phyloP scores from a whole-genome alignment of 2,329 filamentous ascomycete species.

The Celoporthe dispersa region DNA sequence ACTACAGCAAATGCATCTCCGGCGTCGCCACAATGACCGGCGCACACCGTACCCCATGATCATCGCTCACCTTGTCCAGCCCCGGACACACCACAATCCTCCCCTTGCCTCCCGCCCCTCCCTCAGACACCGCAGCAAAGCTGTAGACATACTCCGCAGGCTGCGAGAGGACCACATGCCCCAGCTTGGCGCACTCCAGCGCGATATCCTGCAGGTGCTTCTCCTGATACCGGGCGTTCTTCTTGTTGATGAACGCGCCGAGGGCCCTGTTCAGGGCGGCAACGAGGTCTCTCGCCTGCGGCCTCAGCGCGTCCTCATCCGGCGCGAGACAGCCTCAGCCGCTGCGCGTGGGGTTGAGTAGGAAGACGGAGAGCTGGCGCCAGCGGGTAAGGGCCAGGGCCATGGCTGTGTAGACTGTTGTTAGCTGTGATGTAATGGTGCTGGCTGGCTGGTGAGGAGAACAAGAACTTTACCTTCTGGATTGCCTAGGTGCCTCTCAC shows the following conservation, averaged over 20 bases:
- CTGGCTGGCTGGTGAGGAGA: no score
- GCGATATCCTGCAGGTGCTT: constrained; percentile 46
- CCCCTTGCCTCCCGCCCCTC: constrained; percentile 31
- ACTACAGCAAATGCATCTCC: constrained; percentile 4
- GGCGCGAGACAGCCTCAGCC: constrained; percentile 42
- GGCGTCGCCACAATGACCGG: constrained; percentile 18
- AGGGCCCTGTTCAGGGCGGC: constrained; percentile 42
- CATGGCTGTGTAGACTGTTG: constrained; percentile 31
- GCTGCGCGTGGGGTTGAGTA: constrained; percentile 45
- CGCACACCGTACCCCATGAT: constrained; percentile 20
- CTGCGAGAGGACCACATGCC: constrained; percentile 49
- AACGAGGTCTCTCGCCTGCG: constrained; percentile 40
- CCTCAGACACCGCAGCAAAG: constrained; percentile 1
- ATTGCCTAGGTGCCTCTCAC: constrained; percentile 34
- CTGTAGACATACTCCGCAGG: constrained; percentile 38
- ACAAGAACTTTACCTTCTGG: constrained; percentile 38
- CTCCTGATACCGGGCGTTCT: constrained; percentile 40
- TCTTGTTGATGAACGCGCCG: constrained; percentile 38
- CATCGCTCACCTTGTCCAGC: constrained; percentile 24
- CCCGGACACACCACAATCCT: constrained; percentile 21
- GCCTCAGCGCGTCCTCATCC: constrained; percentile 36
- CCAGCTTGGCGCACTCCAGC: constrained; percentile 45
- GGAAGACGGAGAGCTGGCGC: constrained; percentile 48
- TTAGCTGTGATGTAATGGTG: neutral
- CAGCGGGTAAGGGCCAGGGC: constrained; percentile 45